Conservation (phyloP, 305 asterid genomes). For the Ilex paraguariensis region DNA sequence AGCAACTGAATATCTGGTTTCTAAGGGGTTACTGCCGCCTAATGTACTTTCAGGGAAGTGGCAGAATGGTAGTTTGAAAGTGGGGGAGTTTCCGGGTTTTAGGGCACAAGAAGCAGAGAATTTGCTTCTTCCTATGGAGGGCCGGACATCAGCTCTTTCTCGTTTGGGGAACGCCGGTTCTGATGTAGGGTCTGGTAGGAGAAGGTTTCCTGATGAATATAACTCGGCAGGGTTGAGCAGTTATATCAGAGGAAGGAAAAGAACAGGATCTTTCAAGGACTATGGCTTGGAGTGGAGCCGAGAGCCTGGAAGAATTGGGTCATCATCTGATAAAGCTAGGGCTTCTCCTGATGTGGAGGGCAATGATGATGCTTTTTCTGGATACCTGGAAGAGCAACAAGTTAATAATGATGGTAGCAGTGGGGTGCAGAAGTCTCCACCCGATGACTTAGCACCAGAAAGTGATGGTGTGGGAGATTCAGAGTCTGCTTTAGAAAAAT, state of each 20-base stretch:
- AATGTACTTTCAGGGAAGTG: slow-evolving; percentile 73
- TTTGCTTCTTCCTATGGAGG: slow-evolving; percentile 28
- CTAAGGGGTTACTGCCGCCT: slow-evolving; percentile 74
- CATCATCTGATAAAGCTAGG: slow-evolving; percentile 50
- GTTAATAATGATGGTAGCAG: slow-evolving; percentile 31
- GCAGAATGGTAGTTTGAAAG: slow-evolving; percentile 46
- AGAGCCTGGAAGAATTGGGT: slow-evolving; percentile 57
- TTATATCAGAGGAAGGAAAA: slow-evolving; percentile 49
- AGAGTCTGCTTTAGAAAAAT: slow-evolving; percentile 36
- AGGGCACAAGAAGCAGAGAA: slow-evolving; percentile 41
- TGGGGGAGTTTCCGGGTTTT: slow-evolving; percentile 29
- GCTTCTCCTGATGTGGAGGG: slow-evolving; percentile 38
- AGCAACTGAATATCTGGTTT: slow-evolving; percentile 83
- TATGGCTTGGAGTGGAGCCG: slow-evolving; percentile 46
- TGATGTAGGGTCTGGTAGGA: slow-evolving; percentile 48
- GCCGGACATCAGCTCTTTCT: slow-evolving; percentile 54
- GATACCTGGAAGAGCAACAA: slow-evolving; percentile 34
- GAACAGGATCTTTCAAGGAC: slow-evolving; percentile 44
- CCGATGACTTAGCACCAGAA: slow-evolving; percentile 36
- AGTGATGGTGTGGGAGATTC: slow-evolving; percentile 26
- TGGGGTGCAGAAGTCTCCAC: slow-evolving; percentile 34
- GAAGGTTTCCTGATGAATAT: slow-evolving; percentile 51
- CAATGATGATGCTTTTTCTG: slow-evolving; percentile 33
- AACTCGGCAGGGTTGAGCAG: slow-evolving; percentile 36
- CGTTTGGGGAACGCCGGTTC: slow-evolving; percentile 47